These are phyloP conservation scores for Coemansia sp. DNA, from an alignment of 192 early-diverging fungal genomes.

Conservation along the genomic window DNA sequence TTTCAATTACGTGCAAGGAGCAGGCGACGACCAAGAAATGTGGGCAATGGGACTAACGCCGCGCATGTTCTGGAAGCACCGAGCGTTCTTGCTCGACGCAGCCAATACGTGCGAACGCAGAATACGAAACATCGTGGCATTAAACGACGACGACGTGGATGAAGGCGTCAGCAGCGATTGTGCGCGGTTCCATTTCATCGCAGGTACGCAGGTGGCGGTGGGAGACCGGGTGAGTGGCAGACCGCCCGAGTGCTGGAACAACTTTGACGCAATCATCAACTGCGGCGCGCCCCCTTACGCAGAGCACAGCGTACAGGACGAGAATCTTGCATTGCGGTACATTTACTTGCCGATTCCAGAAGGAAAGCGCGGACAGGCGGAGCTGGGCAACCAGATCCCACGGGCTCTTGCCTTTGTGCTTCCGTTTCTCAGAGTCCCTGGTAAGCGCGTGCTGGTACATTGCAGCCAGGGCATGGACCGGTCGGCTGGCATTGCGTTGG, in stretches of 20 bases:
- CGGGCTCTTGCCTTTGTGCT: slow-evolving; percentile 58
- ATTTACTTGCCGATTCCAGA: slow-evolving; percentile 77
- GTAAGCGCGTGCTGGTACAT: slow-evolving; percentile 63
- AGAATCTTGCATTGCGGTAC: slow-evolving; percentile 45
- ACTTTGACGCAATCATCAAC: slow-evolving; percentile 81
- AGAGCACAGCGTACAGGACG: slow-evolving; percentile 8
- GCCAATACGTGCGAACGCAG: neutral
- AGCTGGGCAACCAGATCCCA: slow-evolving; percentile 60
- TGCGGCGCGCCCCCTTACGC: slow-evolving; percentile 65
- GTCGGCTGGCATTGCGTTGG: slow-evolving; percentile 76
- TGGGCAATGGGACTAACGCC: slow-evolving; percentile 75
- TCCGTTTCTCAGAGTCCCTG: slow-evolving; percentile 27
- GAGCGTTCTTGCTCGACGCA: slow-evolving; percentile 27
- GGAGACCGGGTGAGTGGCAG: slow-evolving; percentile 55
- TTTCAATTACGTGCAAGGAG: slow-evolving; percentile 84
- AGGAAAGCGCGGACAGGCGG: slow-evolving; percentile 82
- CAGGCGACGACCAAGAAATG: slow-evolving; percentile 85
- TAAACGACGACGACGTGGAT: neutral
- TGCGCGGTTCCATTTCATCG: slow-evolving; percentile 52
- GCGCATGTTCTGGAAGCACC: slow-evolving; percentile 65
- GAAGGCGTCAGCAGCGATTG: neutral
- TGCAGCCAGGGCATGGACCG: slow-evolving; percentile 81
- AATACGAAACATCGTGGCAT: neutral
- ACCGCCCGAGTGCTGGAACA: slow-evolving; percentile 60
- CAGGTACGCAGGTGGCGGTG: slow-evolving; percentile 62